These are phyloP conservation scores for Rasamsonia emersonii DNA, from an alignment of 2,329 filamentous ascomycete genomes.

Conservation along the genomic window DNA sequence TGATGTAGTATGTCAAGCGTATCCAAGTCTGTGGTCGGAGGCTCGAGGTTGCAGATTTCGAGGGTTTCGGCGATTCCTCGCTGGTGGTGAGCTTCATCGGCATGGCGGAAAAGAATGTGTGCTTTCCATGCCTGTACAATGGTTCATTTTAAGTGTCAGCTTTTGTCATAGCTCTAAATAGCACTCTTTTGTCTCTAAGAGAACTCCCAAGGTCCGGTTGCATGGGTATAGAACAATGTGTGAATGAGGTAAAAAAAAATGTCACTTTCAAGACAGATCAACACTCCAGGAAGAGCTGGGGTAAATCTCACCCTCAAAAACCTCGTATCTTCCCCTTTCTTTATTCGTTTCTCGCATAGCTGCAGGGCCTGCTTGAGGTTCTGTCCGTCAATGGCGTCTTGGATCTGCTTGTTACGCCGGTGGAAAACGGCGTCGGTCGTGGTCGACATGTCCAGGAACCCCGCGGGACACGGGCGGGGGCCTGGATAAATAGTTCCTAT, in stretches of 20 bases:
- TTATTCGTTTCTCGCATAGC: slow-evolving; percentile 44
- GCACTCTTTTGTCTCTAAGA: too few relatives aligned
- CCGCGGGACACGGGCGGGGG: too few relatives aligned
- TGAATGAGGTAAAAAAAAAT: too few relatives aligned
- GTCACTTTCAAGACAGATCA: too few relatives aligned
- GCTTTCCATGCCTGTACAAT: slow-evolving; percentile 36
- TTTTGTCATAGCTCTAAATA: too few relatives aligned
- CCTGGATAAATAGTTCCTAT: too few relatives aligned
- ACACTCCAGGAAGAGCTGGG: too few relatives aligned
- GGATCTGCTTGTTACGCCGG: slow-evolving; percentile 41
- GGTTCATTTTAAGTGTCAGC: too few relatives aligned
- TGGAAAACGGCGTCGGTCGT: slow-evolving; percentile 32
- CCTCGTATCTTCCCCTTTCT: slow-evolving; percentile 44
- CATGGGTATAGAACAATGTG: too few relatives aligned
- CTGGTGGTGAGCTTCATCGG: slow-evolving; percentile 33
- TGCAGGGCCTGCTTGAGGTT: slow-evolving; percentile 43
- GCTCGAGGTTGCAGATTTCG: slow-evolving; percentile 32
- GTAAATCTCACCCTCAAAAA: slow-evolving; percentile 34
- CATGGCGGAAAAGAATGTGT: slow-evolving; percentile 31
- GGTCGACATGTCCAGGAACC: slow-evolving; percentile 20
- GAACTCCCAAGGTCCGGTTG: too few relatives aligned
- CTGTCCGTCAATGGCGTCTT: slow-evolving; percentile 40
- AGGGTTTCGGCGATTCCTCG: slow-evolving; percentile 37
- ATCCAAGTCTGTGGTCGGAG: slow-evolving; percentile 37
- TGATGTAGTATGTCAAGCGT: slow-evolving; percentile 35